phyloP scores from a whole-genome alignment of 257 asterid genomes.

The Cynanchum wilfordii region DNA sequence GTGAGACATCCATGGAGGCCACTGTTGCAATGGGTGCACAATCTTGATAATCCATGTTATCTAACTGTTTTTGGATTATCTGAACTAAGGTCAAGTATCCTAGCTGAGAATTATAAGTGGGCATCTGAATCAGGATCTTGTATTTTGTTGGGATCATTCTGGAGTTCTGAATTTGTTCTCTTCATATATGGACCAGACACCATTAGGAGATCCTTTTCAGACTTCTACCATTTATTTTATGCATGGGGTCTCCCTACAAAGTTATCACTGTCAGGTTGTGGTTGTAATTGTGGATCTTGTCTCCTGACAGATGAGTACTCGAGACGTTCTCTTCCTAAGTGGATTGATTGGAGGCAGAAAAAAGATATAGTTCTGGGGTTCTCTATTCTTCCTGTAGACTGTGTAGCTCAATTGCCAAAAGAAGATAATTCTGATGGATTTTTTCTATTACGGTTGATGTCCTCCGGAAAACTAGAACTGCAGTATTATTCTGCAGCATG shows the following conservation, averaged over 20 bases:
- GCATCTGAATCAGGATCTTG: constrained; percentile 75
- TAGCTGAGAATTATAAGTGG: constrained; percentile 36
- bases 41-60: constrained; percentile 46
- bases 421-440: constrained; percentile 46
- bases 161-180: constrained; percentile 54
- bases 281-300: constrained; percentile 60
- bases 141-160: constrained; percentile 78
- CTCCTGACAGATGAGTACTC: constrained; percentile 43
- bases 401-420: constrained; percentile 28
- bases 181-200: constrained; percentile 63
- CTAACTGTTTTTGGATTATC: constrained; percentile 48
- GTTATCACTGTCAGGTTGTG: constrained; percentile 40
- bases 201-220: constrained; percentile 26
- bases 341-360: constrained; percentile 91
- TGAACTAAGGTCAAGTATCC: constrained; percentile 44
- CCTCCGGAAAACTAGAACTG: constrained; percentile 73
- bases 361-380: constrained; percentile 55
- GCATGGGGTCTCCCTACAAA: constrained; percentile 65
- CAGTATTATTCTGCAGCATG: constrained; percentile 51
- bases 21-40: constrained; percentile 59
- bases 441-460: constrained; percentile 47
- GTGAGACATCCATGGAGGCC: constrained; percentile 53
- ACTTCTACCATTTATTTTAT: constrained; percentile 34
- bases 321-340: constrained; percentile 43
- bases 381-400: constrained; percentile 41